Base-by-base conservation (phyloP, 2,329 filamentous ascomycete genomes). In the Trichoderma endophyticum region DNA sequence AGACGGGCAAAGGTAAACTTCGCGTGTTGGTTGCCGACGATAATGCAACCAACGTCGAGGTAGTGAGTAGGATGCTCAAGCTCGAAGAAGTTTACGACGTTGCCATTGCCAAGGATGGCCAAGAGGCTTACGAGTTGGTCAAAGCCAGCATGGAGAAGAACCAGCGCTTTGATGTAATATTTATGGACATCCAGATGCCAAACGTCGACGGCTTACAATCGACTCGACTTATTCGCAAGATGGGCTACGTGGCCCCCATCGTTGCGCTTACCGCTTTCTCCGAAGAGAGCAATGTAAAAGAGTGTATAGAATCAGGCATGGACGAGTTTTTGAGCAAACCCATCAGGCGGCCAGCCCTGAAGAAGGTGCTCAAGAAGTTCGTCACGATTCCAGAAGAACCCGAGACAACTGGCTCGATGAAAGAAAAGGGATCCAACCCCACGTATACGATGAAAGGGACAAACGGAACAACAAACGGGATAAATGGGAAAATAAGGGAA, bases 111-210 rank as follows among this genome's bases (percentile, higher is more conserved):
- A 93, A 93, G 78, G 92, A 94, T 77, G 92, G 92, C 0, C 93
- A 97, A 80, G 93, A 97, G 81, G 95, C 95, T 0, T 93, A 94
- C 72, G 94, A 97, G 73, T 85, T 92, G 32, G 94, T 97, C 75
- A 95, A 94, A 79, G 90, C 90, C 18, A 92, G 90, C 74, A 96
- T 97, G 92, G 89, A 91, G 64, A 87, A 87, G 32, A 87, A 91
- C 67, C 86, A 88, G 70, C 87, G 88, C 3, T 97, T 95, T 79
- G 93, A 97, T 76, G 86, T 98, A 30, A 95, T 98, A 74, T 96
- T 97, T 78, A 98, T 97, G 95, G 95, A 98, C 77, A 92, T 97
- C 8, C 93, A 93, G 82, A 98, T 98, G 95, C 95, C 95, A 4
- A 97, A 96, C 74, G 87, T 98, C 15, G 94, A 97, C 78, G 95